A percentile compares a stretch with the other conserved stretches of the same genome.
phyloP scores from a whole-genome alignment of 495 filamentous ascomycete species.

The Trichodelitschia bisporula region DNA sequence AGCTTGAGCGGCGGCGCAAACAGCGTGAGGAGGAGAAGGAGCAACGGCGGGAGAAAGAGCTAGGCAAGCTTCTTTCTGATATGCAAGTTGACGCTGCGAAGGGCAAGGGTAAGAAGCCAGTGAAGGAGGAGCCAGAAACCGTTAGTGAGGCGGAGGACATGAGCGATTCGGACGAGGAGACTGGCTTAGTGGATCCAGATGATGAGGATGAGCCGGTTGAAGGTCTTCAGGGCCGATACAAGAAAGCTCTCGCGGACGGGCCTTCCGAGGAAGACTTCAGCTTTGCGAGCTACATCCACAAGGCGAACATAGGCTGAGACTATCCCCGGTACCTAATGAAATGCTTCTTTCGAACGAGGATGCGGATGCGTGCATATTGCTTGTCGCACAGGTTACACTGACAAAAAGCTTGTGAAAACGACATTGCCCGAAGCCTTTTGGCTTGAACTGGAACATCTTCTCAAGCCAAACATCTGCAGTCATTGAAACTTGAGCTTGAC shows the following conservation, averaged over 20 bases:
- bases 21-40: conserved; percentile 51
- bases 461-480: too few species aligned
- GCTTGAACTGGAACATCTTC: too few species aligned
- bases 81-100: conserved; percentile 43
- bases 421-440: too few species aligned
- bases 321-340: too few species aligned
- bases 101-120: conserved; percentile 13
- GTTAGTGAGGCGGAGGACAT: conserved; percentile 33
- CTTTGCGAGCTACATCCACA: conserved; percentile 30
- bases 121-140: conserved; percentile 24
- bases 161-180: conserved; percentile 22
- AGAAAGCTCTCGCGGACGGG: conserved; percentile 25
- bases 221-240: conserved; percentile 35
- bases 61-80: conserved; percentile 82
- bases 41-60: conserved; percentile 45
- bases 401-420: too few species aligned
- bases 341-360: too few species aligned
- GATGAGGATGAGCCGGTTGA: conserved; percentile 20
- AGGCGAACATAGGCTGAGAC: conserved; percentile 12
- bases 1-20: conserved; percentile 54
- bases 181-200: conserved; percentile 10
- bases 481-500: too few species aligned
- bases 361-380: too few species aligned
- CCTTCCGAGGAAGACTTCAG: conserved; percentile 27
- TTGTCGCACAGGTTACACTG: too few species aligned